Evolutionary conservation across 192 early-diverging fungal species (phyloP), one percentile per base, ranked within the genome.

Genomic region (Mortierella hygrophila): DNA sequence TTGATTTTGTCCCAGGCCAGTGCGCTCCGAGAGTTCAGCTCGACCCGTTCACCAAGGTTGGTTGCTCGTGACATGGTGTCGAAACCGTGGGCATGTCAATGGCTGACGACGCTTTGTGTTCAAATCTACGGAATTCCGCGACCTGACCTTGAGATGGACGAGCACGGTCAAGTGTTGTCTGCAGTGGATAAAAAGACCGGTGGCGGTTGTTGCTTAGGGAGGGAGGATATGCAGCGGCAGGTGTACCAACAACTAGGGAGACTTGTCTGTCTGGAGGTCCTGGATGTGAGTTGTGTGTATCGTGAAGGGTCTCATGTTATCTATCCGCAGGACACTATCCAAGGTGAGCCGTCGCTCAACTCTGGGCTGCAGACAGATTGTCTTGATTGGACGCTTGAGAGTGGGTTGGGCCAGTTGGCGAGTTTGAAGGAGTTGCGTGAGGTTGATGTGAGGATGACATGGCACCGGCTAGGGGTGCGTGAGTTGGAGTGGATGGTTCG

Each of bases 341-440:
- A 32, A 4, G 29, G 60, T 0, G 60, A 65, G 11, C 60, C 10
- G 13, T 65, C 13, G 29, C 35, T 65, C 26, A 65, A 65, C 60
- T 32, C n/a, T 29, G 60, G 60, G 10, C 60, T 65, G 26, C 60
- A 65, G 29, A 65, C 60, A 9, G 60, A 65, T 32, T 35, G 60
- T 65, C 26, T 65, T 26, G 60, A 65, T 65, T 65, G 60, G 60
- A 65, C 60, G 13, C 26, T 65, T 13, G 60, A 65, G 60, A 65
- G 60, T 32, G 60, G 60, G 13, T 29, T 65, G 29, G 60, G 60
- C 10, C 60, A 65, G 26, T 13, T 65, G 29, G n/a, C 60, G 29
- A 32, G 60, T 65, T 65, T 65, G 26, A 65, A 65, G 29, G 60
- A 65, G 13, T 29, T 65, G 26, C 60, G 60, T 9, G 60, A 65